Evolutionary conservation across 257 asterid genomes (phyloP), one percentile per base, ranked within the genome.

Genomic region (Solanum raphanifolium): DNA sequence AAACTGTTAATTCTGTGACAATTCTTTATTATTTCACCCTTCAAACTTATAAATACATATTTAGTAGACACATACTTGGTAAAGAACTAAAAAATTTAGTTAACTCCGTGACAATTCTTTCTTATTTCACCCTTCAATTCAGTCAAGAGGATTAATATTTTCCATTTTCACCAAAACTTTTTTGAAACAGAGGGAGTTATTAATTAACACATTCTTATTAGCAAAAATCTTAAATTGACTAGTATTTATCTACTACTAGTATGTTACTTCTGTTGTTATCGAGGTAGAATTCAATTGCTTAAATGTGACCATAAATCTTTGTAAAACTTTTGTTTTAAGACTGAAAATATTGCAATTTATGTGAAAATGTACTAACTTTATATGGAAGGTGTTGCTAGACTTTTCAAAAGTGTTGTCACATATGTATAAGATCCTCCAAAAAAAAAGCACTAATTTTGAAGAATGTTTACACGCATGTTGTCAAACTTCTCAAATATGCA

Each of bases 101-200:
- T 94, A 32, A 91, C 68, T 34, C 13, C 58, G 60, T 87, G 93
- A 84, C 95, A 95, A 18, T 94, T 94, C 84, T 91, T 92, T 85
- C 96, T 94, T 20, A 94, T 90, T 92, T 95, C 98, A 15, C 96
- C 96, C 2, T 89, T 79, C 3, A 87, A 72, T 15, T 97, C 95
- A 83, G 88, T 39, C 9, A 96, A 94, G 92, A 75, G 94, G 94
- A 81, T 58, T 92, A 21, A 95, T 93, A 78, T 89, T 93, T 0
- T 94, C 94, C 96, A 94, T 94, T 87, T 93, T 95, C 8, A 92
- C 89, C 97, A 96, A 93, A 36, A 95, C 7, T 86, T 90, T 68
- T 85, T 46, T 13, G 3, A 46, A 46, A 46, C 58, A 46, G 58
- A 13, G 3, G 2, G 20, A 46, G 58, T 46, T 13, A 46, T 46